A percentile compares a stretch with the other conserved stretches of the same genome.
These are phyloP conservation scores for Erigeron canadensis DNA, from an alignment of 129 eudicot genomes.

Conservation along the genomic window DNA sequence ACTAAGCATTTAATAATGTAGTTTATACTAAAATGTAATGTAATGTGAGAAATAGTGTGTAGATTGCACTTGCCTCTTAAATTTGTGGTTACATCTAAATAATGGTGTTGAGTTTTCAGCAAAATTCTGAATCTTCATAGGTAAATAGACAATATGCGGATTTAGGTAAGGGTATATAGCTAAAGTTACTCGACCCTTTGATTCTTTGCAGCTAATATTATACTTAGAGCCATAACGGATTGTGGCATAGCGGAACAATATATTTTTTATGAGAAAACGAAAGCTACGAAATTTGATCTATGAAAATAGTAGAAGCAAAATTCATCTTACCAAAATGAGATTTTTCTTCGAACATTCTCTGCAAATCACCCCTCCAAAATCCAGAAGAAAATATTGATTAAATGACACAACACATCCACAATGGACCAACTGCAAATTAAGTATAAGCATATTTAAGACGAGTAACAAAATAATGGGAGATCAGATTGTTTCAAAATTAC, in stretches of 20 bases:
- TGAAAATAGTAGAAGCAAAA: not conserved
- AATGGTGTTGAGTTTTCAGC: not conserved
- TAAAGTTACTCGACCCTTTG: no score
- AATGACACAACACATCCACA: constrained; percentile 81
- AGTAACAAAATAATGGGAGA: not conserved
- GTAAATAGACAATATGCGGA: not conserved
- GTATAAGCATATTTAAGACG: not conserved
- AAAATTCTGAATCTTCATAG: not conserved
- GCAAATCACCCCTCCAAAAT: constrained; percentile 77
- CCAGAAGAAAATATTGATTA: constrained; percentile 62
- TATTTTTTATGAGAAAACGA: not conserved
- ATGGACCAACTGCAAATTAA: constrained; percentile 61
- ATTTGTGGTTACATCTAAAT: not conserved
- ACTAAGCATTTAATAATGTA: not conserved
- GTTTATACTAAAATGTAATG: not conserved
- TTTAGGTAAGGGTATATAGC: no score
- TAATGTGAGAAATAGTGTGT: not conserved
- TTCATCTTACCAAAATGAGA: constrained; percentile 46
- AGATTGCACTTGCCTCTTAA: not conserved
- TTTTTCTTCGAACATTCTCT: constrained; percentile 65
- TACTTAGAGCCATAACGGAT: not conserved
- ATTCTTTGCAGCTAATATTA: not conserved
- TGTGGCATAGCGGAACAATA: constrained; percentile 2
- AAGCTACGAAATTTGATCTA: not conserved
- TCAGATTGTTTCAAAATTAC: not conserved